Evolutionary conservation across 2,329 filamentous ascomycete species (phyloP).

Genomic region (Bipolaris cookei): DNA sequence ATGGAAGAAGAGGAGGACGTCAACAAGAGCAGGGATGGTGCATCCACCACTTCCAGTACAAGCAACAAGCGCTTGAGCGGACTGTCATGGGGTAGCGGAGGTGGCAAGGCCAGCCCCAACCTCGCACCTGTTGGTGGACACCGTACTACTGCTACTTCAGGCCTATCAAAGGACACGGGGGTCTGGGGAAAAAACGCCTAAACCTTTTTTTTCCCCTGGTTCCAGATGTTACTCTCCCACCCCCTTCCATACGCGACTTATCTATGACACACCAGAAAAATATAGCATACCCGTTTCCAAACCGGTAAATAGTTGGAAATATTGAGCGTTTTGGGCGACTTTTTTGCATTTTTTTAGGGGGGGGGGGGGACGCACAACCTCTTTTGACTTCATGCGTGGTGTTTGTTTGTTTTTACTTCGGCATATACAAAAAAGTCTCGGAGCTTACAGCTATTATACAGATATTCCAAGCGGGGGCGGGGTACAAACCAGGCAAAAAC

Average conservation of each 20-base stretch:
- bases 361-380: neutral
- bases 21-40: conserved; percentile 42
- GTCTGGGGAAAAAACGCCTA: conserved; percentile 31
- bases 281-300: conserved; percentile 1
- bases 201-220: neutral
- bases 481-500: neutral
- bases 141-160: conserved; percentile 28
- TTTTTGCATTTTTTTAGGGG: conserved; percentile 19
- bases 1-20: conserved; percentile 52
- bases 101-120: conserved; percentile 46
- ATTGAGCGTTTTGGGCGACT: conserved; percentile 12
- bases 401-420: conserved; percentile 6
- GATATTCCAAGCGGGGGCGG: neutral
- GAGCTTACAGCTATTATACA: conserved; percentile 9
- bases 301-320: conserved; percentile 14
- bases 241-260: neutral
- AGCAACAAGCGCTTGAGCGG: conserved; percentile 49
- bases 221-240: neutral
- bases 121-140: conserved; percentile 45
- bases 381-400: neutral
- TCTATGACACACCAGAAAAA: conserved; percentile 5
- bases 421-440: conserved; percentile 18
- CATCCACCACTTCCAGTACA: conserved; percentile 41
- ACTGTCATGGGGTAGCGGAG: conserved; percentile 46
- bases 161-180: conserved; percentile 27